Conservation (phyloP, 192 early-diverging fungal species). For the Entophlyctis luteolus region DNA sequence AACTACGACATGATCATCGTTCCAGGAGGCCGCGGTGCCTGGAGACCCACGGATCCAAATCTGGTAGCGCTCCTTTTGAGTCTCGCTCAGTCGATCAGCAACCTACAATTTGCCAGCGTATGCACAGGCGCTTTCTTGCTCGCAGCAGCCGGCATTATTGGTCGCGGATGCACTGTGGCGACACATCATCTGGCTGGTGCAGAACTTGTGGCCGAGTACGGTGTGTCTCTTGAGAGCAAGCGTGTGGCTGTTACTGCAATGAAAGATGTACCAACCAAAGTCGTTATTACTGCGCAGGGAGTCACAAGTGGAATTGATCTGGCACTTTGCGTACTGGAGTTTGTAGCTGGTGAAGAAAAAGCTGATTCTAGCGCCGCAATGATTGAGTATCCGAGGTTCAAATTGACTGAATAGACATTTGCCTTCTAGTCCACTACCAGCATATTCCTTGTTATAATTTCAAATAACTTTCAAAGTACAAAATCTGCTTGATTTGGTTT, state of each 20-base stretch:
- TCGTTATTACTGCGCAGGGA: neutral
- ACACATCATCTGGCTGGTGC: neutral
- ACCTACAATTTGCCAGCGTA: neutral
- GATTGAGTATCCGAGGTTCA: too few species aligned
- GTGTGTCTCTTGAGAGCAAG: neutral
- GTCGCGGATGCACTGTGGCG: neutral
- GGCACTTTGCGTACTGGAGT: neutral
- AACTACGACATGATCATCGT: neutral
- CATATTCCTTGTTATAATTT: too few species aligned
- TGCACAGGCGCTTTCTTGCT: neutral
- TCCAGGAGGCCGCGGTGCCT: neutral
- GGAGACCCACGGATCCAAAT: neutral
- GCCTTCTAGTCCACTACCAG: too few species aligned
- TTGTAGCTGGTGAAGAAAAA: neutral
- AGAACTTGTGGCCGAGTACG: neutral
- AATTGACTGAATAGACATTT: too few species aligned
- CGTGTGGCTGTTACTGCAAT: too few species aligned
- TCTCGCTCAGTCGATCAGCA: neutral
- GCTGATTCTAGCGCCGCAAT: neutral
- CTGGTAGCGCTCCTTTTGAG: neutral
- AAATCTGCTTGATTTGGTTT: too few species aligned
- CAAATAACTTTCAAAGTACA: too few species aligned
- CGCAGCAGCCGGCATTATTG: neutral
- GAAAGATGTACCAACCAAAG: neutral
- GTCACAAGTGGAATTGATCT: neutral